Evolutionary conservation across 176 grass and related monocot genomes (phyloP), one percentile per base, ranked within the genome.

Genomic region (Cenchrus americanus): DNA sequence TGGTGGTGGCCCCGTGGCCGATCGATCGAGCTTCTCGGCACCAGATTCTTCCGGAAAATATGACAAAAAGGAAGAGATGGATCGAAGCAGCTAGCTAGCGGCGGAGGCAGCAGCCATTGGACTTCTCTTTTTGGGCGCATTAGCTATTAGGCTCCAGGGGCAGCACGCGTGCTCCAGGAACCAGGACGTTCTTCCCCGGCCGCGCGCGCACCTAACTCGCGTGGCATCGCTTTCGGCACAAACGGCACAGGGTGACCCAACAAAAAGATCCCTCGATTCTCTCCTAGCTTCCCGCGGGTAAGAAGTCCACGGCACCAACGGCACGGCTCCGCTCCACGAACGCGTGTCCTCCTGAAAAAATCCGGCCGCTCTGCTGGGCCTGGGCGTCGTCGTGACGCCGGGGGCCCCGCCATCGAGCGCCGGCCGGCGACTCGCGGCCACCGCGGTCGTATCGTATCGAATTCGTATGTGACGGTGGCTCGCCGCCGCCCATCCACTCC

Each of bases 181-280:
- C 27, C 63, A 81, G 77, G 19, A 81, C 82, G 82, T 52, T 76
- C 82, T 1, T 21, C 30, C 22, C 37, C 49, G 9, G 22, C 59
- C 19, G 73, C 62, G 2, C 68, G 32, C 55, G 18, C 21, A 77
- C 74, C 79, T 82, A 76, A 78, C 87, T 37, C 55, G 70, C 77
- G 49, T 61, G 67, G 59, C 80, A 13, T 67, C 77, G 27, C 88
- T 89, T 89, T 86, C 88, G 88, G 79, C 82, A 21, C 55, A 42
- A 88, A 62, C 58, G 75, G 86, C 76, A 68, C 74, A 44, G 34
- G 44, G 8, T 4, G 44, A 8, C 30, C 65, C 62, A 57, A 17
- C 26, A 6, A 70, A 69, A 42, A 69, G 23, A 57, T 77, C 75
- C 2, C 55, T 17, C 7, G 5, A 17, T 22, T 22, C 8, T 53